phyloP scores from a whole-genome alignment of 2,329 filamentous ascomycete genomes.

The Penicillium sp. region DNA sequence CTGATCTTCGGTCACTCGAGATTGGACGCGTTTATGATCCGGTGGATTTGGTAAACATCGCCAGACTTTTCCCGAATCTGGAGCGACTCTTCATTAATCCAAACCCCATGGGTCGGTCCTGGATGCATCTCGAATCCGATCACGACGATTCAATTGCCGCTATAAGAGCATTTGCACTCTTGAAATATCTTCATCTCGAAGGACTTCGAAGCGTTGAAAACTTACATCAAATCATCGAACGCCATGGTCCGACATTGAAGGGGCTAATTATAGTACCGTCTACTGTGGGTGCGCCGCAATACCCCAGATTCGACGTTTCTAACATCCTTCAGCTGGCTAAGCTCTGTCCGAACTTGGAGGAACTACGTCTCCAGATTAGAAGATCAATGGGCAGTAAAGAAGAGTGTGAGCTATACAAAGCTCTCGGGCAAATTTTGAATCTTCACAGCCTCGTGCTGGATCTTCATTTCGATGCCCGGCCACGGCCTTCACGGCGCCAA shows the following conservation, averaged over 20 bases:
- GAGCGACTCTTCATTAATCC: neutral
- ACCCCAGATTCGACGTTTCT: neutral
- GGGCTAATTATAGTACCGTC: neutral
- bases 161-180: neutral
- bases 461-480: neutral
- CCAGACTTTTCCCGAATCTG: neutral
- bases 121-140: neutral
- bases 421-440: neutral
- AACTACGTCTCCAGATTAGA: neutral
- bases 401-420: neutral
- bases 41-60: neutral
- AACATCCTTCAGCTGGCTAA: neutral
- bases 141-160: neutral
- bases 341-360: neutral
- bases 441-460: neutral
- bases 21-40: neutral
- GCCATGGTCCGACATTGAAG: neutral
- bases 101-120: neutral
- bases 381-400: neutral
- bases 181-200: neutral
- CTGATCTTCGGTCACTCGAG: neutral
- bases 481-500: too few relatives aligned
- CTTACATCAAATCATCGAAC: neutral
- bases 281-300: accelerated
- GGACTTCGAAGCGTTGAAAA: neutral